Evolutionary conservation across 2,329 filamentous ascomycete species (phyloP).

Genomic region (Helicocarpus griseus): DNA sequence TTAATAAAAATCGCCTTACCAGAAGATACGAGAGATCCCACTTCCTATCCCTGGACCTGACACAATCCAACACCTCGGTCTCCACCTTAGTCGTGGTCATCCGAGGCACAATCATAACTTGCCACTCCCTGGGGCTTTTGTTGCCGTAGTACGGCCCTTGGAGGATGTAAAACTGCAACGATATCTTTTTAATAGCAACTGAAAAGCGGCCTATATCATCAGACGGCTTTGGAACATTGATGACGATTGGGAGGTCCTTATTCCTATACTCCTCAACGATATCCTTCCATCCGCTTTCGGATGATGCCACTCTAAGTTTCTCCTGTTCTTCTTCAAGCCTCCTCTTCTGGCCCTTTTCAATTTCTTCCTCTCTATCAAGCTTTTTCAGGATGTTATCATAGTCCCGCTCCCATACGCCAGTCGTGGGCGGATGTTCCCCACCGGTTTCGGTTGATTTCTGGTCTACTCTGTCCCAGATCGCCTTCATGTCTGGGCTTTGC

Average conservation of each 20-base stretch:
- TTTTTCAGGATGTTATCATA: conserved; percentile 28
- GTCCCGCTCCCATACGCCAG: conserved; percentile 32
- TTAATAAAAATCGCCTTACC: conserved; percentile 17
- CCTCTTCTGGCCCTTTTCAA: conserved; percentile 17
- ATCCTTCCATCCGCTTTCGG: conserved; percentile 24
- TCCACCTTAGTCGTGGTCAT: conserved; percentile 27
- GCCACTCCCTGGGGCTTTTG: conserved; percentile 21
- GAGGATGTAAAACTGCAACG: conserved; percentile 26
- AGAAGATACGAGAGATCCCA: conserved; percentile 32
- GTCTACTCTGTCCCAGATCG: conserved; percentile 29
- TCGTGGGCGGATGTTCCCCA: conserved; percentile 28
- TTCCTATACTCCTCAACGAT: conserved; percentile 24
- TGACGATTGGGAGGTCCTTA: conserved; percentile 18
- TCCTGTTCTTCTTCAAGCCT: conserved; percentile 23
- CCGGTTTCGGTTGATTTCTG: conserved; percentile 27
- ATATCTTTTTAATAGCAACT: conserved; percentile 24
- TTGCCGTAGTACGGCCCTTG: conserved; percentile 14
- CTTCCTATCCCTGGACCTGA: conserved; percentile 26
- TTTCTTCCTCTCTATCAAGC: conserved; percentile 21
- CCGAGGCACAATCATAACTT: conserved; percentile 17
- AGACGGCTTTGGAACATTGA: conserved; percentile 16
- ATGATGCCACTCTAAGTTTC: conserved; percentile 18
- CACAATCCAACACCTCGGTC: conserved; percentile 23
- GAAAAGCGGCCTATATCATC: conserved; percentile 15
- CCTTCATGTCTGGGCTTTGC: conserved; percentile 30